phyloP scores from a whole-genome alignment of 768 basidiomycete species.

The Kwoniella bestiolae region DNA sequence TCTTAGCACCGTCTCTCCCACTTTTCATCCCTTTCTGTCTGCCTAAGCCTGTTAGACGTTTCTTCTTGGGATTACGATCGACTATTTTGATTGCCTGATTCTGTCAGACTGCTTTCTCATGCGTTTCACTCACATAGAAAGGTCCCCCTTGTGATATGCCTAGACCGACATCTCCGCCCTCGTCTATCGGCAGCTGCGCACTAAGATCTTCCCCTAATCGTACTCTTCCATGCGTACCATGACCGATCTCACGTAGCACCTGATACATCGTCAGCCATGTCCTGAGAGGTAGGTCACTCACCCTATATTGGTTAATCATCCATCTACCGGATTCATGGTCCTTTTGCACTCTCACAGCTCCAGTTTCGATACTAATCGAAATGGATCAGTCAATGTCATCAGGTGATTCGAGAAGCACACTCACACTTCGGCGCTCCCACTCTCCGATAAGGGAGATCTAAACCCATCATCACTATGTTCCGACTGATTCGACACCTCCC shows the following conservation, averaged over 20 bases:
- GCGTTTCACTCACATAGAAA: slow-evolving; percentile 28
- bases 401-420: not conserved
- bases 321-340: slow-evolving; percentile 56
- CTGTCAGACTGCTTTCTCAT: not conserved
- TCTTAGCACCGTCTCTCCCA: slow-evolving; percentile 41
- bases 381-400: slow-evolving; percentile 9
- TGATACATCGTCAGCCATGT: slow-evolving; percentile 17
- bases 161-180: slow-evolving; percentile 21
- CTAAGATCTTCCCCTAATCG: slow-evolving; percentile 68
- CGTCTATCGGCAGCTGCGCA: slow-evolving; percentile 22
- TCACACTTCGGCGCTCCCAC: slow-evolving; percentile 39
- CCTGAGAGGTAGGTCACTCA: slow-evolving; percentile 16
- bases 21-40: slow-evolving; percentile 66
- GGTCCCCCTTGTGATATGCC: slow-evolving; percentile 31
- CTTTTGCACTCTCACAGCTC: slow-evolving; percentile 37
- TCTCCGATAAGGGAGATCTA: slow-evolving; percentile 34
- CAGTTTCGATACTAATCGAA: slow-evolving; percentile 51
- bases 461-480: slow-evolving; percentile 21
- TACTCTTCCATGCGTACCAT: slow-evolving; percentile 89
- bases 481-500: slow-evolving; percentile 1
- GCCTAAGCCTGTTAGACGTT: slow-evolving; percentile 69
- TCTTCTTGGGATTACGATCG: slow-evolving; percentile 65
- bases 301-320: slow-evolving; percentile 80
- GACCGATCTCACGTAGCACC: slow-evolving; percentile 75
- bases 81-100: slow-evolving; percentile 60